Conservation (phyloP, 2,329 filamentous ascomycete genomes). For the Zalaria obscura region DNA sequence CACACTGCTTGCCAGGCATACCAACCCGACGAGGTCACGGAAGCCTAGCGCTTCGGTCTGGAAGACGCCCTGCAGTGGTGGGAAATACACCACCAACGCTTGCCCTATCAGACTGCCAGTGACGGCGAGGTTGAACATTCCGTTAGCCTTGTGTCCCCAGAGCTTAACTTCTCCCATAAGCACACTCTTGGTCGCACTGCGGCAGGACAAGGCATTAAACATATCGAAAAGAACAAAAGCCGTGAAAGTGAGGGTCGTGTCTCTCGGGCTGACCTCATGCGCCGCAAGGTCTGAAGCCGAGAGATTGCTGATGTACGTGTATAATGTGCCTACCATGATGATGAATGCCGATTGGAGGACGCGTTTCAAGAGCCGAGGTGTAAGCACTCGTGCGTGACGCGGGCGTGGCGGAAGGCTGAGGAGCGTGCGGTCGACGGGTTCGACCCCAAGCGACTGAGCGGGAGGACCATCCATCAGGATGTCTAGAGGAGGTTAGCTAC, state of each 20-base stretch:
- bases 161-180: constrained; percentile 57
- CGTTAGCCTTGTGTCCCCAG: constrained; percentile 67
- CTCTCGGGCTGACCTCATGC: constrained; percentile 64
- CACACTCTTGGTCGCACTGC: constrained; percentile 79
- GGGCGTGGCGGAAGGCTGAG: constrained; percentile 83
- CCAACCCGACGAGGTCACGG: constrained; percentile 57
- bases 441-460: constrained; percentile 90
- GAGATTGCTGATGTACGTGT: constrained; percentile 89
- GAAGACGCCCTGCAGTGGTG: constrained; percentile 85
- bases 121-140: constrained; percentile 94
- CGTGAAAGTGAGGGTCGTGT: constrained; percentile 98
- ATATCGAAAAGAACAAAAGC: constrained; percentile 99
- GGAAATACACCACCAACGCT: constrained; percentile 83
- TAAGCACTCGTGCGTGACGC: constrained; percentile 83
- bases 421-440: constrained; percentile 84
- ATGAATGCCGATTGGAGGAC: constrained; percentile 77
- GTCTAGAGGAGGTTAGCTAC: constrained; percentile 42
- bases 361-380: constrained; percentile 62
- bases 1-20: constrained; percentile 70
- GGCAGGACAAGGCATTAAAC: constrained; percentile 94
- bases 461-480: constrained; percentile 99
- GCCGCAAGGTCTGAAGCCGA: constrained; percentile 47
- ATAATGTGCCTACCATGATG: constrained; percentile 85
- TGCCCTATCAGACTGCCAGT: constrained; percentile 73
- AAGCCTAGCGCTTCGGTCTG: constrained; percentile 78